A percentile compares a stretch with the other conserved stretches of the same genome.
Conservation (phyloP, 306 rosid species). For the Luffa acutangula region DNA sequence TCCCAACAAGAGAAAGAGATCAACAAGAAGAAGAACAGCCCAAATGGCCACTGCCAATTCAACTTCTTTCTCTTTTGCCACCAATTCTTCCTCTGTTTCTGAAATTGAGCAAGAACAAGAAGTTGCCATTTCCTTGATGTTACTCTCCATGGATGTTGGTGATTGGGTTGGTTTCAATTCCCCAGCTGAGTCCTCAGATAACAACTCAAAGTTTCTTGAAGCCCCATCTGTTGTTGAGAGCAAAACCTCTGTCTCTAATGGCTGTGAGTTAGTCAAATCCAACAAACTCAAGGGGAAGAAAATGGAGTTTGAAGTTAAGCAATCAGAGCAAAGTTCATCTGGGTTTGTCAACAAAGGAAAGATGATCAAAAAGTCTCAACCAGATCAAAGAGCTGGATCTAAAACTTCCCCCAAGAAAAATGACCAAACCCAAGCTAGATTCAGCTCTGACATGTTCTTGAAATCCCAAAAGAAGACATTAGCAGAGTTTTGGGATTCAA, state of each 20-base stretch:
- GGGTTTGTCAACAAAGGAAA: not conserved
- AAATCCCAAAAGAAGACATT: not conserved
- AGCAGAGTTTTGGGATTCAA: slow-evolving; percentile 8
- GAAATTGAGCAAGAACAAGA: slow-evolving; percentile 76
- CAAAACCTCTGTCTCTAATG: slow-evolving; percentile 2
- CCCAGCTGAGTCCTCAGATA: slow-evolving; percentile 53
- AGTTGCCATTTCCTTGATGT: slow-evolving; percentile 83
- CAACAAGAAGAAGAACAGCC: slow-evolving; percentile 52
- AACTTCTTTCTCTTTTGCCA: slow-evolving; percentile 29
- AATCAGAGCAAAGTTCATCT: not conserved
- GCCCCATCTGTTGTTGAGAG: slow-evolving; percentile 24
- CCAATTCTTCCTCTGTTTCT: slow-evolving; percentile 42
- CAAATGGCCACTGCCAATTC: slow-evolving; percentile 16
- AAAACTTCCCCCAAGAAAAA: not conserved
- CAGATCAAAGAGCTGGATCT: slow-evolving; percentile 1
- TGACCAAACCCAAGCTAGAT: slow-evolving; percentile 15
- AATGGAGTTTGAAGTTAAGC: not conserved
- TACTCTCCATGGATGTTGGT: slow-evolving; percentile 64
- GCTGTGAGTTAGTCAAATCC: not conserved
- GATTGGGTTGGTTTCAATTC: slow-evolving; percentile 40
- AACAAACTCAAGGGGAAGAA: slow-evolving; percentile 4
- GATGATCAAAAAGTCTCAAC: not conserved
- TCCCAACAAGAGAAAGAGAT: slow-evolving; percentile 44
- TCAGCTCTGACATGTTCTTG: slow-evolving; percentile 7
- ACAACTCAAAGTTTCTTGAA: slow-evolving; percentile 35